These are phyloP conservation scores for Cercophora scortea DNA, from an alignment of 495 filamentous ascomycete genomes.

Conservation along the genomic window DNA sequence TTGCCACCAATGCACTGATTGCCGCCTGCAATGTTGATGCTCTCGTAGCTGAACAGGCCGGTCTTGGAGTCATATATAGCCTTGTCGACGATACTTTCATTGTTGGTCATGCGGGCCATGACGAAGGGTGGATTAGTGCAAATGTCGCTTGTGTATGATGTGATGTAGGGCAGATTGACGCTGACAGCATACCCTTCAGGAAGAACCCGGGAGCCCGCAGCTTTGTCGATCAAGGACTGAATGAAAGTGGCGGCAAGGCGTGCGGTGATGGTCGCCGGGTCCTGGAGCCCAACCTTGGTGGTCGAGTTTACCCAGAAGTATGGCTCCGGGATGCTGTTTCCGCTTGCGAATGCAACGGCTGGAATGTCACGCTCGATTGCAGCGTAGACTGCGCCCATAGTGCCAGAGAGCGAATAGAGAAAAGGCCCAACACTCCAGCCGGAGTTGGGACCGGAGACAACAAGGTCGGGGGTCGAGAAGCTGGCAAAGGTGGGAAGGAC, in stretches of 20 bases:
- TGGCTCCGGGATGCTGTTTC: slow-evolving; percentile 8
- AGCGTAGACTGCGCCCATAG: slow-evolving; percentile 30
- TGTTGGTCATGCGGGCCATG: slow-evolving; percentile 21
- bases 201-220: slow-evolving; percentile 16
- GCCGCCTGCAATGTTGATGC: slow-evolving; percentile 2
- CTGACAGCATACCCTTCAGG: slow-evolving; percentile 32
- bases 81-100: slow-evolving; percentile 9
- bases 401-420: slow-evolving; percentile 29
- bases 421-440: slow-evolving; percentile 30
- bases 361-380: slow-evolving; percentile 31
- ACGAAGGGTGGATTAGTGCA: slow-evolving; percentile 31
- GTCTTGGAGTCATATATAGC: slow-evolving; percentile 23
- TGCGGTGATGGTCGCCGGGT: slow-evolving; percentile 26
- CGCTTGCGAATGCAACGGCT: slow-evolving; percentile 28
- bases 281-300: slow-evolving; percentile 11
- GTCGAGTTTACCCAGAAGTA: slow-evolving; percentile 22
- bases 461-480: slow-evolving; percentile 26
- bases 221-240: slow-evolving; percentile 24
- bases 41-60: slow-evolving; percentile 18
- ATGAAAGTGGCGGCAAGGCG: slow-evolving; percentile 25
- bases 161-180: slow-evolving; percentile 29
- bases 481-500: slow-evolving; percentile 39
- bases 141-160: slow-evolving; percentile 14
- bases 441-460: slow-evolving; percentile 35
- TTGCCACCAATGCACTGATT: slow-evolving; percentile 27